Evolutionary conservation across 164 flowering plant genomes (phyloP).

Genomic region (Tetrastigma voinierianum): DNA sequence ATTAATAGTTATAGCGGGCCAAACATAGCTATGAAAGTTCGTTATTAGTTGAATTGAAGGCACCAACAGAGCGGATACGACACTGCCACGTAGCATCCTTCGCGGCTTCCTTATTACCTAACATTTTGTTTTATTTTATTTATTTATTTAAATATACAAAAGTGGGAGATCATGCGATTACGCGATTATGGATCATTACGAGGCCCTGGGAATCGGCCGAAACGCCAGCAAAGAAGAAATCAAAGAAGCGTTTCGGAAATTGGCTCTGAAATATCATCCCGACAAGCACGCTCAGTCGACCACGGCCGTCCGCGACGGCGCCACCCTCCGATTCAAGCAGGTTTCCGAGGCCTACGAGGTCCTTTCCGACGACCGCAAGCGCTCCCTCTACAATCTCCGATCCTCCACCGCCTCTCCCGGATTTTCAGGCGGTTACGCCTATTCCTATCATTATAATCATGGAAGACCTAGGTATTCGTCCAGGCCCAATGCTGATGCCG

Average conservation of each 20-base stretch:
- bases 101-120: background rate
- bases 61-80: constrained; percentile 11
- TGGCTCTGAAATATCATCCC: constrained; percentile 79
- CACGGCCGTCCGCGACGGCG: constrained; percentile 36
- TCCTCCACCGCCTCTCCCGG: constrained; percentile 1
- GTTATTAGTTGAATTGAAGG: too few species aligned
- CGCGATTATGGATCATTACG: constrained; percentile 68
- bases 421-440: constrained; percentile 10
- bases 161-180: constrained; percentile 1
- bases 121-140: background rate
- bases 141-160: background rate
- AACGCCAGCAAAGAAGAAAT: constrained; percentile 71
- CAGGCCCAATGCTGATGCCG: constrained; percentile 2
- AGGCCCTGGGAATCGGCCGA: constrained; percentile 50
- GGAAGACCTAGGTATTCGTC: background rate
- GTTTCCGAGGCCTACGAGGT: constrained; percentile 83
- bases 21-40: too few species aligned
- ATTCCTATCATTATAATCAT: constrained; percentile 3
- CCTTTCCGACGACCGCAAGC: constrained; percentile 64
- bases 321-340: constrained; percentile 64
- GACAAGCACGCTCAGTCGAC: constrained; percentile 77
- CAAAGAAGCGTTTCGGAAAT: constrained; percentile 66
- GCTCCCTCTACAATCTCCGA: constrained; percentile 56
- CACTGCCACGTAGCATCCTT: constrained; percentile 6
- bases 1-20: too few species aligned